Base-by-base conservation (phyloP, 495 filamentous ascomycete species). In the Aspergillus steynii region DNA sequence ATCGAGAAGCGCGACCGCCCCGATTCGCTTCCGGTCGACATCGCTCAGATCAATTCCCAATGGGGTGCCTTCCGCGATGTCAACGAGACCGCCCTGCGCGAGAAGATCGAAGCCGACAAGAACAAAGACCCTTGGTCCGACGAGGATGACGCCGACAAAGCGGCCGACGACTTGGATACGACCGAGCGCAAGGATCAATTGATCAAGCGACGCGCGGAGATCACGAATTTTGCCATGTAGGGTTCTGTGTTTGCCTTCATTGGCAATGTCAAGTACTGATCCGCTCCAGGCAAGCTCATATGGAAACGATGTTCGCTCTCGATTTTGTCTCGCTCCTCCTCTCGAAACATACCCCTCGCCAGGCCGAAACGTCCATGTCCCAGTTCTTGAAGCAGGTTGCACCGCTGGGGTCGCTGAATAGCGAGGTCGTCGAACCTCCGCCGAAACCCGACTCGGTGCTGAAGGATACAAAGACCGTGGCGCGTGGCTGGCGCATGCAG, bases 251-350 rank as follows among this genome's bases (percentile, higher is more conserved):
- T 28, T 61, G 62, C 56, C 27, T 31, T 29, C 28, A 5, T 27
- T 9, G 2, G 50, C 46, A 61, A 46, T 27, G n/a, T 31, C 20
- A 31, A 14, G 29, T 31, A 48, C 50, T 69, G 46, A 65, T 73
- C 14, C 72, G 49, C 20, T 61, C n/a, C 59, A 88, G 85, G 27
- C 74, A 81, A 65, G 91, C 91, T 5, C 81, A 86, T 45, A 84
- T 87, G 68, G 83, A 89, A 65, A 83, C 89, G 47, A 70, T 86
- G 68, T 77, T 87, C 29, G 84, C 86, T 3, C 84, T 96, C 53
- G 92, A 98, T 68, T 90, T 92, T 63, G 73, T 97, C 46, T 97
- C 95, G 12, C 84, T 97, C 9, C 75, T 96, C 1, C 78, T 96
- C 1, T 91, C 93, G 8, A 91, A 91, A 68, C 82, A 95, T 63